Percentiles rank a stretch among this genome's conserved stretches.
Conservation (phyloP, 345 rosid genomes). For the Microcos paniculata region DNA sequence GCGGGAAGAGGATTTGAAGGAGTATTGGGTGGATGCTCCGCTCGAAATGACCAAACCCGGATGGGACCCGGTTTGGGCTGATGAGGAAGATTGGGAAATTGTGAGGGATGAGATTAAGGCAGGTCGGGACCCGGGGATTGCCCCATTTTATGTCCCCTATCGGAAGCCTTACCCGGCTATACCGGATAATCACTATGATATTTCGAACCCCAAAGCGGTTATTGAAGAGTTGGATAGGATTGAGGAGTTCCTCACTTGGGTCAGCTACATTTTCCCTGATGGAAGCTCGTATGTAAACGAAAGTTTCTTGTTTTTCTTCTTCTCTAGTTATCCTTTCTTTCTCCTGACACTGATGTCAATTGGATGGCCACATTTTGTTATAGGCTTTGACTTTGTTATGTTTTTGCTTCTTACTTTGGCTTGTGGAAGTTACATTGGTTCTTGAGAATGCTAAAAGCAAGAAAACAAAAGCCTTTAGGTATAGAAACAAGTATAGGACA, state of each 20-base stretch:
- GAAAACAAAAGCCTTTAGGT: neutral
- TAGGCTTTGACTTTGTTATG: neutral
- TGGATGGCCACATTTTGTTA: neutral
- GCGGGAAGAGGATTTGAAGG: slow-evolving; percentile 77
- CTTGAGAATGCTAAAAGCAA: neutral
- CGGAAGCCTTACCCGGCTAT: slow-evolving; percentile 77
- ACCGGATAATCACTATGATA: slow-evolving; percentile 65
- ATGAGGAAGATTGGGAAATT: slow-evolving; percentile 68
- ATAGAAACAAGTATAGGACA: neutral
- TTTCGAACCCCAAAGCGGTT: slow-evolving; percentile 59
- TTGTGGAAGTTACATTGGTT: neutral
- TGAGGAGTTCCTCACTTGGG: slow-evolving; percentile 89
- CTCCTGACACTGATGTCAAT: too few relatives aligned
- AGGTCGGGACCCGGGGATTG: slow-evolving; percentile 70
- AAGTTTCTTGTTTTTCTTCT: too few relatives aligned
- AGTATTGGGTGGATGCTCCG: slow-evolving; percentile 86
- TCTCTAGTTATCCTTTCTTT: neutral
- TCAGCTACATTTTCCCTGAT: slow-evolving; percentile 89
- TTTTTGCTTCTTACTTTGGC: neutral
- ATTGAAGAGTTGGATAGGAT: slow-evolving; percentile 90
- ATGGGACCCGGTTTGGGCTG: slow-evolving; percentile 94
- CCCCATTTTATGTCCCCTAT: slow-evolving; percentile 82
- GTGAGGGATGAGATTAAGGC: slow-evolving; percentile 50
- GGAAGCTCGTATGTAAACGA: slow-evolving; percentile 73
- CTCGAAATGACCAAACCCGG: slow-evolving; percentile 59